phyloP scores from a whole-genome alignment of 1,284 basidiomycete genomes.

The Cutaneotrichosporon arboriforme region DNA sequence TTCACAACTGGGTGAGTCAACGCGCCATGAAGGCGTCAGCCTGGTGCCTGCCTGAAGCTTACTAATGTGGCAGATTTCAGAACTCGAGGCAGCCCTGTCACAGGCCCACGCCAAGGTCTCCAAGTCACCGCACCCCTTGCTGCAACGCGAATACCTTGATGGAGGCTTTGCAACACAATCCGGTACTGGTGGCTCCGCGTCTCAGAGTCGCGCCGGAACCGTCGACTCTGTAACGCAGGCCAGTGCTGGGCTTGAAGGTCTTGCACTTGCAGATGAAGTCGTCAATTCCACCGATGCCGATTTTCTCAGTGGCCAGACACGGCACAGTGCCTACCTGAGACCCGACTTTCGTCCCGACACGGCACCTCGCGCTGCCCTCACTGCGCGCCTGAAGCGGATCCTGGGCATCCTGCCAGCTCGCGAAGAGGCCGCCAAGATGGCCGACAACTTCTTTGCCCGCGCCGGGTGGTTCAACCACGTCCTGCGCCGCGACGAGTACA shows the following conservation, averaged over 20 bases:
- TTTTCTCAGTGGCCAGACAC: background rate
- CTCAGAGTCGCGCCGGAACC: no score
- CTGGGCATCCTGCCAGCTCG: constrained; percentile 30
- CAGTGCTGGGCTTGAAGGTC: background rate
- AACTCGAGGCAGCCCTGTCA: constrained; percentile 39
- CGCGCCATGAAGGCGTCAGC: background rate
- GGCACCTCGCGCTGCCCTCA: background rate
- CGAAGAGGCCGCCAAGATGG: constrained; percentile 24
- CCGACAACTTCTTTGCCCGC: constrained; percentile 29
- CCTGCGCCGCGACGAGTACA: constrained; percentile 34
- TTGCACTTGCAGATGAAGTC: background rate
- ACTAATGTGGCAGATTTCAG: constrained; percentile 25
- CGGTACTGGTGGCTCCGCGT: no score
- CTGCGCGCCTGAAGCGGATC: constrained; percentile 29
- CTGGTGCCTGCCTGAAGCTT: background rate
- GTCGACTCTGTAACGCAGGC: background rate
- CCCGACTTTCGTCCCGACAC: background rate
- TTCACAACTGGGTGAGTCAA: constrained; percentile 37
- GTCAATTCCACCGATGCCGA: background rate
- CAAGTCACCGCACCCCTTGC: constrained; percentile 27
- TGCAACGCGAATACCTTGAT: constrained; percentile 38
- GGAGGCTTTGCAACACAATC: constrained; percentile 28
- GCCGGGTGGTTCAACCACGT: constrained; percentile 38
- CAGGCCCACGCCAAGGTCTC: constrained; percentile 24
- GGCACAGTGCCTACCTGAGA: background rate